Evolutionary conservation across 2,329 filamentous ascomycete genomes (phyloP).

Genomic region (Coniella vitis): DNA sequence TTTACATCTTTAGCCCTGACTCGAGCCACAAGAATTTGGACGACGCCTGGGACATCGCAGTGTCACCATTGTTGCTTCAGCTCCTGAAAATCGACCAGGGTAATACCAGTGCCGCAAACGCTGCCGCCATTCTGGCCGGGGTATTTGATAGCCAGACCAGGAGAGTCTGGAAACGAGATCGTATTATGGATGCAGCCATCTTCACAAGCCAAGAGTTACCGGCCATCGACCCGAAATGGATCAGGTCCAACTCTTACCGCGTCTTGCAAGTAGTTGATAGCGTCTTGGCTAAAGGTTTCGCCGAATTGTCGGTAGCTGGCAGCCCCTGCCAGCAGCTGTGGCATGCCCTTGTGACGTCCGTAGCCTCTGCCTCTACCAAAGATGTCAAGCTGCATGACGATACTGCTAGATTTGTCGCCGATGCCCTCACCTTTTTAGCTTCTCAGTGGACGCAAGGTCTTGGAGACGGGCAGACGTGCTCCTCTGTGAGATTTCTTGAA

Average conservation of each 20-base stretch:
- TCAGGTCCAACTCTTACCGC: conserved; percentile 61
- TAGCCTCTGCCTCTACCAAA: conserved; percentile 66
- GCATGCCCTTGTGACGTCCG: conserved; percentile 52
- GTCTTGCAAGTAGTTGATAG: conserved; percentile 58
- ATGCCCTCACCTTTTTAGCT: conserved; percentile 61
- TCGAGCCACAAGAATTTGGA: conserved; percentile 61
- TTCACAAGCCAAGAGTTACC: conserved; percentile 71
- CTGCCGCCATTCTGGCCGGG: conserved; percentile 64
- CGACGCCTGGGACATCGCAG: conserved; percentile 69
- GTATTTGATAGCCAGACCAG: conserved; percentile 56
- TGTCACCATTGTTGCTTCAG: conserved; percentile 56
- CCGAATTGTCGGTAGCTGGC: conserved; percentile 53
- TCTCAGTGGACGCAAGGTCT: conserved; percentile 57
- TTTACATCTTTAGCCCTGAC: conserved; percentile 73
- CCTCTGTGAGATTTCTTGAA: conserved; percentile 45
- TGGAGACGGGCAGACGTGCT: conserved; percentile 28
- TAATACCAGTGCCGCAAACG: conserved; percentile 46
- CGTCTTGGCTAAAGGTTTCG: conserved; percentile 54
- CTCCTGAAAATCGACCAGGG: conserved; percentile 39
- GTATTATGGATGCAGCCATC: conserved; percentile 54
- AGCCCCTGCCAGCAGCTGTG: conserved; percentile 51
- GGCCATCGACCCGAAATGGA: conserved; percentile 77
- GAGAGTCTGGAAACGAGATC: conserved; percentile 67
- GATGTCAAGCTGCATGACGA: conserved; percentile 87
- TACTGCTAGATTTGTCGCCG: conserved; percentile 70